Conservation (phyloP, 352 stramenopile genomes). For the Globisporangium orthogonon region DNA sequence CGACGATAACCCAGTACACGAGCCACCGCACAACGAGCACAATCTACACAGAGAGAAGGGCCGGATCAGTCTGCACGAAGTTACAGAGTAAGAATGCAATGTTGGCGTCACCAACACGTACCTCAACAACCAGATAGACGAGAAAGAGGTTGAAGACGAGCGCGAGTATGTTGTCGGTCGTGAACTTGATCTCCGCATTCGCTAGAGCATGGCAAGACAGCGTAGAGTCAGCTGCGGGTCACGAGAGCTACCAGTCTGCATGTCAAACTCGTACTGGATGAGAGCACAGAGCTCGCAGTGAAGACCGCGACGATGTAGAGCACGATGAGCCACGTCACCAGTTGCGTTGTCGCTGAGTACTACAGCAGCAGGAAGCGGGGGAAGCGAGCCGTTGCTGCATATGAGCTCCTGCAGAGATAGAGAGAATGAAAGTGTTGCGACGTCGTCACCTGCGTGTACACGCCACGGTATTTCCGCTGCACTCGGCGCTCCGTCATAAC, state of each 20-base stretch:
- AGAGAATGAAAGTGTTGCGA: not conserved
- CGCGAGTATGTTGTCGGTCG: slow-evolving; percentile 9
- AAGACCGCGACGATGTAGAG: slow-evolving; percentile 50
- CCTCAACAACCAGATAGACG: slow-evolving; percentile 18
- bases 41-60: slow-evolving; percentile 13
- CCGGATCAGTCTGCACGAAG: too few relatives aligned
- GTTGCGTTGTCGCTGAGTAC: slow-evolving; percentile 43
- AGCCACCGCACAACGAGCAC: slow-evolving; percentile 45
- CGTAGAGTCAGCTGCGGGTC: not conserved
- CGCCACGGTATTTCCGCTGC: slow-evolving; percentile 44
- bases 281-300: slow-evolving; percentile 15
- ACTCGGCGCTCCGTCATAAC: slow-evolving; percentile 51
- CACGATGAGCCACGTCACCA: slow-evolving; percentile 48
- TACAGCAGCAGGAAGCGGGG: slow-evolving; percentile 1
- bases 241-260: too few relatives aligned
- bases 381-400: not conserved
- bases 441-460: slow-evolving; percentile 37
- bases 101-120: not conserved
- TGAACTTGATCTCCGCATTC: slow-evolving; percentile 6
- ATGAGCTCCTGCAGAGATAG: not conserved
- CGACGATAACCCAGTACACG: slow-evolving; percentile 46
- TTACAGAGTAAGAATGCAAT: too few relatives aligned
- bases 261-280: slow-evolving; percentile 2
- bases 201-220: not conserved
- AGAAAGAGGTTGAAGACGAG: slow-evolving; percentile 13